These are phyloP conservation scores for Diaporthe sp. DNA, from an alignment of 2,329 filamentous ascomycete species.

Conservation along the genomic window DNA sequence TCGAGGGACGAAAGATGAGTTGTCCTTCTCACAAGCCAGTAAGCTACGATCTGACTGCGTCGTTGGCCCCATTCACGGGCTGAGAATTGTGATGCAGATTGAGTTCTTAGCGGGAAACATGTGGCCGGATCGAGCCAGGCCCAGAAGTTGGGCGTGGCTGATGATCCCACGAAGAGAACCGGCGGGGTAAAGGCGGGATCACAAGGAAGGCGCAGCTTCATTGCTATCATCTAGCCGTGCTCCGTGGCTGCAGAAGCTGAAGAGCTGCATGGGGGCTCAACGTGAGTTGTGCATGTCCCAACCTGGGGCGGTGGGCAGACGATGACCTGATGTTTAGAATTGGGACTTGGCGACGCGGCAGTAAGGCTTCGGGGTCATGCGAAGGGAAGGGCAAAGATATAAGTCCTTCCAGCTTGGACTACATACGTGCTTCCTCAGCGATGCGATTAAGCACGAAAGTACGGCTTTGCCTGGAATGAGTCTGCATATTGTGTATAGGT, in stretches of 20 bases:
- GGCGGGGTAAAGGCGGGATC: slow-evolving; percentile 16
- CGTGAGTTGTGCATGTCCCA: slow-evolving; percentile 2
- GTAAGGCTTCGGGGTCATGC: neutral
- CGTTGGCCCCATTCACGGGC: neutral
- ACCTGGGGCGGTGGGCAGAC: slow-evolving; percentile 11
- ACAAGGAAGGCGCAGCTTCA: neutral
- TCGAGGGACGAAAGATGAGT: neutral
- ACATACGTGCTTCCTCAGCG: neutral
- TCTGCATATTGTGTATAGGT: neutral
- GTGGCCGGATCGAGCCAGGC: slow-evolving; percentile 17
- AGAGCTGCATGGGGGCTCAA: neutral
- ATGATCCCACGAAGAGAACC: slow-evolving; percentile 23
- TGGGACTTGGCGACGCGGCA: neutral
- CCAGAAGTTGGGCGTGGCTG: slow-evolving; percentile 22
- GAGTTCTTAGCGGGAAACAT: slow-evolving; percentile 10
- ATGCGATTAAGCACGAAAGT: neutral
- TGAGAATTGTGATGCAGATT: neutral
- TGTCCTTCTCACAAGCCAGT: neutral
- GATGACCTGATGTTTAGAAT: slow-evolving; percentile 20
- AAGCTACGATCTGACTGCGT: neutral
- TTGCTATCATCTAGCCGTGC: slow-evolving; percentile 4
- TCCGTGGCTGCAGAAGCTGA: slow-evolving; percentile 24
- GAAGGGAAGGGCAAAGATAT: neutral
- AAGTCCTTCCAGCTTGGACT: neutral
- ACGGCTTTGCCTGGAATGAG: neutral